Evolutionary conservation across 352 stramenopile genomes (phyloP), one percentile per base, ranked within the genome.

Genomic region (Phytophthora tubulina): DNA sequence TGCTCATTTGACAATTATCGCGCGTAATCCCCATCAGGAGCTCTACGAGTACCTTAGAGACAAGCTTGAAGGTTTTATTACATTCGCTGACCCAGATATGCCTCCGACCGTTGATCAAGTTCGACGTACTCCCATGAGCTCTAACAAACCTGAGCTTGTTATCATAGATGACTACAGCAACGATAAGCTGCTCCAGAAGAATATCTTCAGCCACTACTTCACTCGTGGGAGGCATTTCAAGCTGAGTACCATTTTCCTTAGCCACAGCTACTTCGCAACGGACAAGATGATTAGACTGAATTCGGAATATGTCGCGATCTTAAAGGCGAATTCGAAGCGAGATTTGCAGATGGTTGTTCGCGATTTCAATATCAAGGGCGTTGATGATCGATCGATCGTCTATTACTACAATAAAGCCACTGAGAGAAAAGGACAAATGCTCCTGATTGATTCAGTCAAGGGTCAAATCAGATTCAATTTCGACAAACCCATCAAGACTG

Each of bases 81-180:
- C n/a, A n/a, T n/a, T n/a, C n/a, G n/a, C n/a, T n/a, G n/a, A n/a
- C n/a, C n/a, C n/a, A n/a, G n/a, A n/a, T n/a, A n/a, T n/a, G n/a
- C n/a, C n/a, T n/a, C n/a, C n/a, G n/a, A n/a, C n/a, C n/a, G n/a
- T n/a, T n/a, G n/a, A n/a, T n/a, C n/a, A n/a, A n/a, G n/a, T n/a
- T n/a, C n/a, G n/a, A n/a, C n/a, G n/a, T n/a, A n/a, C n/a, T n/a
- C n/a, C n/a, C n/a, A n/a, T n/a, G n/a, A n/a, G n/a, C n/a, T n/a
- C n/a, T n/a, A n/a, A n/a, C n/a, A n/a, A n/a, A n/a, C n/a, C n/a
- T n/a, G n/a, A n/a, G n/a, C n/a, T n/a, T n/a, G n/a, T n/a, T n/a
- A n/a, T n/a, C 39, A 74, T 70, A 8, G 59, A 70, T 51, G 67
- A 74, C 3, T 74, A 66, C 6, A 56, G 30, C 5, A 74, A 74